Evolutionary conservation across 768 basidiomycete genomes (phyloP), one percentile per base, ranked within the genome.

Genomic region (Podaxis sp.): DNA sequence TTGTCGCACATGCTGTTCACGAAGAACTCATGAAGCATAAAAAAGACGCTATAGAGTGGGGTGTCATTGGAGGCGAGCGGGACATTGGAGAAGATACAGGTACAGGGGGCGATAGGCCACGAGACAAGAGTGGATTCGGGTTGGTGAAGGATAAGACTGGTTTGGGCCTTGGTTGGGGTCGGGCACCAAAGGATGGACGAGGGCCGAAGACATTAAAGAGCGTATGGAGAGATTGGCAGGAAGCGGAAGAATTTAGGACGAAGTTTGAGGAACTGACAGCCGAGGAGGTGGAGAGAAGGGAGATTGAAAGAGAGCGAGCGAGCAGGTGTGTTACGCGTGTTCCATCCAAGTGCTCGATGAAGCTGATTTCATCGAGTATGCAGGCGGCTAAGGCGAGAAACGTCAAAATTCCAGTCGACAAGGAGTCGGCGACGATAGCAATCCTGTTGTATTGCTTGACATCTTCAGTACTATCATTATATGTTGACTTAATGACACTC

Each of bases 11-110:
- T 70, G 95, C 97, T 1, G 76, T 99, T 14, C 94, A 96, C 71
- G 97, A 98, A 69, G 97, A 99, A 69, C 82, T 99, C 48, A 79
- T 96, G 67, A 93, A 92, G 71, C 94, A 97, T 72, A 98, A 96
- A 71, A 92, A 91, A 67, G 95, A 97, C 70, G 93, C 90, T 4
- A 83, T 98, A 36, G 97, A 98, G 69, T 91, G 94, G 86, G 93
- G 96, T 18, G 85, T 98, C 28, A 81, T 98, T 47, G 86, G 84
- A 7, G 84, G 87, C 50, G 77, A 77, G 28, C 65, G 74, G 16
- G 76, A 78, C 42, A 58, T 65, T 25, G 69, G 61, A 25, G 74
- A 73, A 10, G 71, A 73, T n/a, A 61, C 57, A 27, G 64, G 58
- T 1, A 62, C 59, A 4, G 50, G 51, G 21, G 62, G 66, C 21